Percentiles rank a stretch among this genome's conserved stretches.
Conservation (phyloP, 495 filamentous ascomycete genomes). For the Halenospora varia region DNA sequence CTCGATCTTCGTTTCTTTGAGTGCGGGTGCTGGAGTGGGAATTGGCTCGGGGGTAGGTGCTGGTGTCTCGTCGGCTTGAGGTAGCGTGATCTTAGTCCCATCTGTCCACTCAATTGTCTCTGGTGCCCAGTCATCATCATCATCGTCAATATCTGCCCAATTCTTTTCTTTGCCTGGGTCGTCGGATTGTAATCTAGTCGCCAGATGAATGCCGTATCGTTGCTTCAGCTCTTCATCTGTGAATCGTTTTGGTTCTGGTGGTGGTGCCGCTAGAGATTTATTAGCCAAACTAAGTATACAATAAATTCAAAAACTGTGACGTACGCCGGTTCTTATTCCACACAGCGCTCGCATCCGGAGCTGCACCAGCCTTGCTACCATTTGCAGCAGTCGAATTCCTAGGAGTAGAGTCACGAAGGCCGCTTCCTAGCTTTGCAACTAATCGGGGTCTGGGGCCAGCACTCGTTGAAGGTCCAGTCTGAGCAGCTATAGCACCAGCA, state of each 20-base stretch:
- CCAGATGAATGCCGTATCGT: slow-evolving; percentile 94
- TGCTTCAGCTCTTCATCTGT: slow-evolving; percentile 97
- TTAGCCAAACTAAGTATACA: slow-evolving; percentile 21
- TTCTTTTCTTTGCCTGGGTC: slow-evolving; percentile 78
- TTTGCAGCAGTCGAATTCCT: slow-evolving; percentile 51
- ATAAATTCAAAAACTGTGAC: slow-evolving; percentile 25
- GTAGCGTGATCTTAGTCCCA: slow-evolving; percentile 85
- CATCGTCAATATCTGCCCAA: slow-evolving; percentile 99
- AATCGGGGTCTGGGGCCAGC: slow-evolving; percentile 44
- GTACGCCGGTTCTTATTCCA: slow-evolving; percentile 99
- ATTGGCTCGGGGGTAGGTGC: slow-evolving; percentile 34
- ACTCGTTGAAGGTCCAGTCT: slow-evolving; percentile 29
- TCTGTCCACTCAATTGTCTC: slow-evolving; percentile 97
- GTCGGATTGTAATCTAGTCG: slow-evolving; percentile 82
- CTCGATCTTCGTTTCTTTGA: slow-evolving; percentile 32
- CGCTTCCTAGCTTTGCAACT: slow-evolving; percentile 50
- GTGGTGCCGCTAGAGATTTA: slow-evolving; percentile 60
- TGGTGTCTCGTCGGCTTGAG: slow-evolving; percentile 52
- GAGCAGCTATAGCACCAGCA: slow-evolving; percentile 20
- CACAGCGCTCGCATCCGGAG: slow-evolving; percentile 66
- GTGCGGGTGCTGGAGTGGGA: slow-evolving; percentile 28
- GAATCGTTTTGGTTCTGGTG: slow-evolving; percentile 82
- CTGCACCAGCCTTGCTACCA: slow-evolving; percentile 46
- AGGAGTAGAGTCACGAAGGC: slow-evolving; percentile 37
- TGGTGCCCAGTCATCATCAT: slow-evolving; percentile 97